These are phyloP conservation scores for Canariomyces notabilis DNA, from an alignment of 2,329 filamentous ascomycete genomes.

Conservation along the genomic window DNA sequence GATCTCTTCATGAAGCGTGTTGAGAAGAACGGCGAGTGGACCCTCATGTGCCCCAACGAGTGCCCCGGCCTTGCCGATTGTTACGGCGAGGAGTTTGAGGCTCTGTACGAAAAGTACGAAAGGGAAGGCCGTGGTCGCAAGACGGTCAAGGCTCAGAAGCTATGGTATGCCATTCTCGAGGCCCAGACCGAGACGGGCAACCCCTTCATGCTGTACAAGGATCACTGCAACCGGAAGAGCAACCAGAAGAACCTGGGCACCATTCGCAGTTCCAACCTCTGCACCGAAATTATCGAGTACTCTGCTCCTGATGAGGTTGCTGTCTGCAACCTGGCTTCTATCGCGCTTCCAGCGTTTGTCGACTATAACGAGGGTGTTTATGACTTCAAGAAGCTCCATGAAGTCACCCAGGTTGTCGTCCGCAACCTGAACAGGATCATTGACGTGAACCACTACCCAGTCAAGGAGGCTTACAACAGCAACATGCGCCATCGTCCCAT, in stretches of 20 bases:
- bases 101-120: slow-evolving; percentile 90
- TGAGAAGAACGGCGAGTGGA: slow-evolving; percentile 94
- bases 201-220: slow-evolving; percentile 99
- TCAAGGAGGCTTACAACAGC: slow-evolving; percentile 86
- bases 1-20: slow-evolving; percentile 99
- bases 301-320: slow-evolving; percentile 95
- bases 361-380: slow-evolving; percentile 80
- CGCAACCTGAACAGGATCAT: slow-evolving; percentile 98
- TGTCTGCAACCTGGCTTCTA: slow-evolving; percentile 94
- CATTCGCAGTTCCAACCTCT: slow-evolving; percentile 97
- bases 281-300: slow-evolving; percentile 98
- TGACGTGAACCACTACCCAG: slow-evolving; percentile 97
- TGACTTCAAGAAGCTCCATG: slow-evolving; percentile 95
- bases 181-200: slow-evolving; percentile 98
- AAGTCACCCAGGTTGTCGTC: slow-evolving; percentile 86
- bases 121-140: slow-evolving; percentile 78
- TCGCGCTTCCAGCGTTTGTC: slow-evolving; percentile 86
- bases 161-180: slow-evolving; percentile 98
- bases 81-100: slow-evolving; percentile 96
- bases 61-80: slow-evolving; percentile 92
- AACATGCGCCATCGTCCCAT: slow-evolving; percentile 97
- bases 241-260: slow-evolving; percentile 99
- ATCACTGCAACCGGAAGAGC: slow-evolving; percentile 96
- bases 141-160: slow-evolving; percentile 95
- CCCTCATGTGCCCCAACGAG: slow-evolving; percentile 96